Evolutionary conservation across 305 asterid genomes (phyloP), one percentile per base, ranked within the genome.

Genomic region (Lippia alba): DNA sequence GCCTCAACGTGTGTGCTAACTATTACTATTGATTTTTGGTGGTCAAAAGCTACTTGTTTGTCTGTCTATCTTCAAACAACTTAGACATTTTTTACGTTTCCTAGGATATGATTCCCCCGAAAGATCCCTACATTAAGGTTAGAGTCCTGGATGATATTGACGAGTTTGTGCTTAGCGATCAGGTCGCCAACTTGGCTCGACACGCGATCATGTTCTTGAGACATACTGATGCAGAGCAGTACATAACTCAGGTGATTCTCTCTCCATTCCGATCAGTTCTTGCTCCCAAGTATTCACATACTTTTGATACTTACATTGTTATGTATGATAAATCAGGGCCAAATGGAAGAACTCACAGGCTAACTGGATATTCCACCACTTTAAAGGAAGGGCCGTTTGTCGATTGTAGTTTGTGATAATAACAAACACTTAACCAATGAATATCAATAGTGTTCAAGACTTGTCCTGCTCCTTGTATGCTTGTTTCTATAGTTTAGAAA

Each of bases 61-160:
- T n/a, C n/a, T n/a, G n/a, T n/a, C n/a, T n/a, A n/a, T n/a, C n/a
- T n/a, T n/a, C n/a, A n/a, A n/a, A n/a, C n/a, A 50, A 33, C 16
- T 40, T 4, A 3, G 44, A 20, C 14, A 11, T 30, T 44, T 69
- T 61, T 19, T 62, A 36, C 78, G 56, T 74, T 77, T 54, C 54
- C 41, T 75, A 94, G 96, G 99, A 94, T 71, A 92, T 81, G 91
- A 82, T 94, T 74, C 99, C 99, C 56, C 99, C 99, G 8, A 91
- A 94, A 78, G 98, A 94, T 83, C 98, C 99, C 33, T 91, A 79
- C 82, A 87, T 94, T 70, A 94, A 91, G 79, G n/a, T n/a, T n/a
- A n/a, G n/a, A n/a, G n/a, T n/a, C n/a, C n/a, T n/a, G n/a, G n/a
- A n/a, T n/a, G n/a, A n/a, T n/a, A n/a, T n/a, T n/a, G n/a, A n/a